phyloP scores from a whole-genome alignment of 495 filamentous ascomycete species.

The Neurospora sp. region DNA sequence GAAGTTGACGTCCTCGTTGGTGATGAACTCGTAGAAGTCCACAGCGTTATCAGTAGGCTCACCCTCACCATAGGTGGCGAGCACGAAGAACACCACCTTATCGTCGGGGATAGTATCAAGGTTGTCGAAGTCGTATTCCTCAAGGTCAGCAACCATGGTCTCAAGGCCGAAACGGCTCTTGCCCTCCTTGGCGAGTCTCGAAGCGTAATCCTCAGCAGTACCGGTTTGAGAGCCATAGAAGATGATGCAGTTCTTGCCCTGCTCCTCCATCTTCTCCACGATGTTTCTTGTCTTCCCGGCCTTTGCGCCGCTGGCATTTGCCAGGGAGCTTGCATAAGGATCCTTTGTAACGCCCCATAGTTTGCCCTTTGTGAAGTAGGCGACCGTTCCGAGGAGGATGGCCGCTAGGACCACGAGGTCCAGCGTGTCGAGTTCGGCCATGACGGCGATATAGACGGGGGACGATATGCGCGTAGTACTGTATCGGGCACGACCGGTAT shows the following conservation, averaged over 20 bases:
- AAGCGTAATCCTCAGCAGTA: slow-evolving; percentile 97
- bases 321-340: slow-evolving; percentile 67
- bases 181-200: slow-evolving; percentile 94
- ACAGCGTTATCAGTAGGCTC: slow-evolving; percentile 98
- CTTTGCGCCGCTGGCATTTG: slow-evolving; percentile 59
- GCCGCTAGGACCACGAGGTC: slow-evolving; percentile 82
- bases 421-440: slow-evolving; percentile 94
- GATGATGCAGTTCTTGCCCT: slow-evolving; percentile 91
- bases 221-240: slow-evolving; percentile 99
- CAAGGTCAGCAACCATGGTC: slow-evolving; percentile 96
- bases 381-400: slow-evolving; percentile 76
- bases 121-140: slow-evolving; percentile 96
- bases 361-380: slow-evolving; percentile 95
- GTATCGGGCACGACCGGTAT: not conserved
- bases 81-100: slow-evolving; percentile 87
- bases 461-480: not conserved
- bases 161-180: slow-evolving; percentile 92
- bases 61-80: slow-evolving; percentile 96
- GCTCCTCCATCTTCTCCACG: slow-evolving; percentile 90
- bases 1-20: slow-evolving; percentile 68
- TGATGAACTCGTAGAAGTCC: slow-evolving; percentile 97
- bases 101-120: slow-evolving; percentile 81
- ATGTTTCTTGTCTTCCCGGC: slow-evolving; percentile 88
- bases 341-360: slow-evolving; percentile 84
- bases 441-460: slow-evolving; percentile 25